These are phyloP conservation scores for Monilinia fructigena DNA, from an alignment of 2,329 filamentous ascomycete species.

Conservation along the genomic window DNA sequence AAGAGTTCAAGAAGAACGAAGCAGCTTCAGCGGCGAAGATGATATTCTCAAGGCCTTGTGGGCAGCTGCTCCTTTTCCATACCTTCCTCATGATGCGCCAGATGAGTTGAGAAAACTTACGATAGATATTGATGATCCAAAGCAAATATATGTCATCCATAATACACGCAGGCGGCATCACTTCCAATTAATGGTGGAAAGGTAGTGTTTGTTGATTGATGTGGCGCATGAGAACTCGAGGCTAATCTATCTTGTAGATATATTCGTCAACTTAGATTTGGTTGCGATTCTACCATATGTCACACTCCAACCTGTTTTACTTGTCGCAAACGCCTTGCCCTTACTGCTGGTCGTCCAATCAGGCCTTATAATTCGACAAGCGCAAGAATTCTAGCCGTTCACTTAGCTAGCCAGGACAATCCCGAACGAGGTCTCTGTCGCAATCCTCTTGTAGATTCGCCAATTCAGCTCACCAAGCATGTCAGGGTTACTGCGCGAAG, in stretches of 20 bases:
- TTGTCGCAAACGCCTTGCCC: constrained; percentile 64
- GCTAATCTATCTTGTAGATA: constrained; percentile 54
- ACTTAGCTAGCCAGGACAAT: constrained; percentile 77
- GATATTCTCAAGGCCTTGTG: constrained; percentile 56
- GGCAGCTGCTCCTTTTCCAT: constrained; percentile 59
- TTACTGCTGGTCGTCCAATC: constrained; percentile 65
- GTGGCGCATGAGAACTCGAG: constrained; percentile 13
- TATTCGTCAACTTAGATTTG: constrained; percentile 76
- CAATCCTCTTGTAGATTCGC: constrained; percentile 28
- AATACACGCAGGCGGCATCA: constrained; percentile 59
- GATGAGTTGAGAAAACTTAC: constrained; percentile 54
- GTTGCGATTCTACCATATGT: constrained; percentile 70
- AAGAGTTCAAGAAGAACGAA: constrained; percentile 31
- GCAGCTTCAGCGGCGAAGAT: constrained; percentile 29
- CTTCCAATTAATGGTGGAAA: constrained; percentile 66
- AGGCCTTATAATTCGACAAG: constrained; percentile 79
- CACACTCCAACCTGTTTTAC: constrained; percentile 77
- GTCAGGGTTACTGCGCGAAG: constrained; percentile 9
- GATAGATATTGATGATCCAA: constrained; percentile 60
- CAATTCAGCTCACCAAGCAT: constrained; percentile 17
- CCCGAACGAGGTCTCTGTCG: constrained; percentile 68
- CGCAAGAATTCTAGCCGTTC: constrained; percentile 76
- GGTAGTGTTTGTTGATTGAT: constrained; percentile 41
- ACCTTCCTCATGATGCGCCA: constrained; percentile 60
- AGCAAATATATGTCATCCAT: constrained; percentile 59